Percentiles rank a stretch among this genome's conserved stretches.
phyloP scores from a whole-genome alignment of 495 filamentous ascomycete genomes.

The Cercophora samala region DNA sequence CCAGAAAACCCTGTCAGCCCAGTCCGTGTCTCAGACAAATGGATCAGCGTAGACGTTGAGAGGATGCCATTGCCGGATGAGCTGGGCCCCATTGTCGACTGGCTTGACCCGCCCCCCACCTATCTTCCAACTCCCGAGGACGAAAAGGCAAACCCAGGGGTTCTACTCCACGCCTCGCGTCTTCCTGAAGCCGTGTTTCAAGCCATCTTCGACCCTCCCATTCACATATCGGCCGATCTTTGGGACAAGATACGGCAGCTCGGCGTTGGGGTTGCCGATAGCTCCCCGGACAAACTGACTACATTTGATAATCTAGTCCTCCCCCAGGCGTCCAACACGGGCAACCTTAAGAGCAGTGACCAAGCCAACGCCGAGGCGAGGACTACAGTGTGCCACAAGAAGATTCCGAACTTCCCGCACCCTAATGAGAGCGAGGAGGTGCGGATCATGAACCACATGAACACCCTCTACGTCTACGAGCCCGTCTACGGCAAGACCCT shows the following conservation, averaged over 20 bases:
- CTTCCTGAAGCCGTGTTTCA: slow-evolving; percentile 77
- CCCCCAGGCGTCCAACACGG: slow-evolving; percentile 38
- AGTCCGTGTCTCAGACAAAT: slow-evolving; percentile 62
- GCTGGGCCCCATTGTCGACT: slow-evolving; percentile 55
- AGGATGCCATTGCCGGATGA: slow-evolving; percentile 44
- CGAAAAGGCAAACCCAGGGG: slow-evolving; percentile 32
- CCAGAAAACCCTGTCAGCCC: slow-evolving; percentile 49
- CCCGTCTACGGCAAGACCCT: slow-evolving; percentile 65
- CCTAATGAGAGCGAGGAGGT: slow-evolving; percentile 38
- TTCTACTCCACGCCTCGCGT: slow-evolving; percentile 38
- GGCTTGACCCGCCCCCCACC: slow-evolving; percentile 58
- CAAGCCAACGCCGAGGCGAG: slow-evolving; percentile 39
- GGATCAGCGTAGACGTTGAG: slow-evolving; percentile 60
- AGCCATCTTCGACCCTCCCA: slow-evolving; percentile 77
- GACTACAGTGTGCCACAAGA: slow-evolving; percentile 37
- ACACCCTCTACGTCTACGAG: slow-evolving; percentile 68
- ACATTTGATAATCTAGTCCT: slow-evolving; percentile 70
- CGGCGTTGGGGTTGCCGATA: slow-evolving; percentile 49
- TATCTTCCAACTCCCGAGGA: slow-evolving; percentile 42
- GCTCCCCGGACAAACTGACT: slow-evolving; percentile 48
- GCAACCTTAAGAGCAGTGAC: slow-evolving; percentile 18
- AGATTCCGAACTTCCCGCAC: slow-evolving; percentile 28
- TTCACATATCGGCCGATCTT: slow-evolving; percentile 66
- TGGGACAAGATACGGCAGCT: slow-evolving; percentile 65
- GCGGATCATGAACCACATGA: slow-evolving; percentile 54